These are phyloP conservation scores for Gossypium sturtianum DNA, from an alignment of 345 rosid species.

Conservation along the genomic window DNA sequence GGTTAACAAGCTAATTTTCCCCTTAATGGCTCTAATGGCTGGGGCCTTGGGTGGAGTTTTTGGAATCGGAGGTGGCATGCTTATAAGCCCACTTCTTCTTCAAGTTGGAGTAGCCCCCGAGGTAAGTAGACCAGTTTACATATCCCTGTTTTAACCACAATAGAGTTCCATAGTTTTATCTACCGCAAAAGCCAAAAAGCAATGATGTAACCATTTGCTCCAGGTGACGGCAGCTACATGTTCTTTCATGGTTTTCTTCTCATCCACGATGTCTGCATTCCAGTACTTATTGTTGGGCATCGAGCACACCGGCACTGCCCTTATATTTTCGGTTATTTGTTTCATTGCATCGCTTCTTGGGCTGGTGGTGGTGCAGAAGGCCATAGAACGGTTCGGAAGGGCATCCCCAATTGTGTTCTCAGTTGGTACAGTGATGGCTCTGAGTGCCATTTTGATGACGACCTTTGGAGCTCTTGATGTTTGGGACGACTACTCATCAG, in stretches of 20 bases:
- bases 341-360: constrained; percentile 64
- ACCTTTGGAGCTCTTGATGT: constrained; percentile 61
- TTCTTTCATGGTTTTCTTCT: constrained; percentile 70
- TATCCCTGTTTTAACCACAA: not conserved
- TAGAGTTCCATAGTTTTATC: not conserved
- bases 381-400: constrained; percentile 51
- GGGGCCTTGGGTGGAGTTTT: constrained; percentile 80
- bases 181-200: not conserved
- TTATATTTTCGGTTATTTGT: constrained; percentile 49
- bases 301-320: constrained; percentile 48
- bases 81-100: constrained; percentile 86
- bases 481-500: constrained; percentile 58
- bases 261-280: constrained; percentile 61
- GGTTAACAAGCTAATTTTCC: constrained; percentile 41
- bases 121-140: constrained; percentile 25
- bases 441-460: constrained; percentile 70
- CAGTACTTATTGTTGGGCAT: constrained; percentile 67
- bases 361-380: constrained; percentile 57
- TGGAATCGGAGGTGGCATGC: constrained; percentile 95
- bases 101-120: constrained; percentile 69
- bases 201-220: not conserved
- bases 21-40: constrained; percentile 66
- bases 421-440: constrained; percentile 67
- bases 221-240: constrained; percentile 82
- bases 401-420: constrained; percentile 86